Conservation (phyloP, 2,329 filamentous ascomycete genomes). For the Neocatenulostroma microsporum region DNA sequence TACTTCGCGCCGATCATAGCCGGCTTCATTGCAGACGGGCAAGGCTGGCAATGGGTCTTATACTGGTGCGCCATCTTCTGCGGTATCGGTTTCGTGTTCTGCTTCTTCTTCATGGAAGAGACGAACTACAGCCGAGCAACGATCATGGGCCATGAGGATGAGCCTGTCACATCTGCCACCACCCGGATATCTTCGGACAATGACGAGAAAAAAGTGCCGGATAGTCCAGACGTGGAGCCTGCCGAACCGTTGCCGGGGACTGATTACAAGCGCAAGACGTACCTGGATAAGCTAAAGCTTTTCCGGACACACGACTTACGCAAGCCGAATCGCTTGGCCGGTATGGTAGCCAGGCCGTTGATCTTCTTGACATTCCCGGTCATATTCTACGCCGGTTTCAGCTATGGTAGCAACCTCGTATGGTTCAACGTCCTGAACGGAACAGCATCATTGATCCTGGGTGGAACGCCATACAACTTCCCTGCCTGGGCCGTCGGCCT, state of each 20-base stretch:
- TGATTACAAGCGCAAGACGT: slow-evolving; percentile 20
- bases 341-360: slow-evolving; percentile 26
- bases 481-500: slow-evolving; percentile 32
- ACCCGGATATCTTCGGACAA: background rate
- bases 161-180: background rate
- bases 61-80: slow-evolving; percentile 48
- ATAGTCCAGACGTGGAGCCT: slow-evolving; percentile 8
- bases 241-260: background rate
- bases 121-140: slow-evolving; percentile 41
- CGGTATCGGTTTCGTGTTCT: slow-evolving; percentile 42
- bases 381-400: slow-evolving; percentile 34
- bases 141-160: slow-evolving; percentile 9
- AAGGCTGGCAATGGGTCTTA: slow-evolving; percentile 46
- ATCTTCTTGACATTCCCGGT: slow-evolving; percentile 25
- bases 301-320: slow-evolving; percentile 23
- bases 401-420: slow-evolving; percentile 33
- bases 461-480: slow-evolving; percentile 33
- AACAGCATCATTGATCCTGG: slow-evolving; percentile 34
- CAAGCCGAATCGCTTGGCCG: slow-evolving; percentile 24
- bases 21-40: slow-evolving; percentile 43
- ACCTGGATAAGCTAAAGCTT: slow-evolving; percentile 28
- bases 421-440: slow-evolving; percentile 41
- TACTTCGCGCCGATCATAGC: slow-evolving; percentile 37
- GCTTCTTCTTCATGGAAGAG: slow-evolving; percentile 55
- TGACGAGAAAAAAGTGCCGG: slow-evolving; percentile 5